Base-by-base conservation (phyloP, 768 basidiomycete genomes). In the Aureoboletus auriporus region DNA sequence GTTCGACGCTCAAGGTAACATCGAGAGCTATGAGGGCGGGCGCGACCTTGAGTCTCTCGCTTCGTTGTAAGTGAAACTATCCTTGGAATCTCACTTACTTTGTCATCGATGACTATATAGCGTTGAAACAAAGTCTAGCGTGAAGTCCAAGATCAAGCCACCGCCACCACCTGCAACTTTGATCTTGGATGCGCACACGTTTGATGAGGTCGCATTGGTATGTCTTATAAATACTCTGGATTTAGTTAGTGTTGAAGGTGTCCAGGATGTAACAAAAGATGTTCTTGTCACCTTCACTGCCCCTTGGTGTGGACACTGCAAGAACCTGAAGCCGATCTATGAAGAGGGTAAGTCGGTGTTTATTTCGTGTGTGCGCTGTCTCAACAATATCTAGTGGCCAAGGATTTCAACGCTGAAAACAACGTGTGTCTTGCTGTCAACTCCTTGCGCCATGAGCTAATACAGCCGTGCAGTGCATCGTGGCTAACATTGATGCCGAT, bases 271-370 rank as follows among this genome's bases (percentile, higher is more conserved):
- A 20, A 69, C 74, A 20, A 94, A 94, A 70, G 80, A 93, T 58
- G 89, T 91, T 38, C 73, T 97, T 20, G 90, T 95, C 39, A 75
- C 87, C 1, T 91, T 88, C 72, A 91, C 86, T 51, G 88, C 87
- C 23, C 81, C 82, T 34, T 86, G 89, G 91, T 94, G 94, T 57
- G 92, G 93, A 28, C 93, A 98, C 75, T 97, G 95, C 80, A 97
- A 97, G 74, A 77, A 52, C 55, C 66, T 96, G 67, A 94, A 94
- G 68, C 93, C 93, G 16, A 75, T 76, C 29, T 93, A 88, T 61
- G 93, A 94, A 65, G 77, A 88, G 65, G 83, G 84, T 85, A 37
- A 8, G 51, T 47, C 23, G 9, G 38, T 31, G 1, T 31, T 45
- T 30, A 9, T 42, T 23, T 39, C 42, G 1, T 42, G 27, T 14